Evolutionary conservation across 75 land plant species (phyloP).

Genomic region (Pinus taeda): DNA sequence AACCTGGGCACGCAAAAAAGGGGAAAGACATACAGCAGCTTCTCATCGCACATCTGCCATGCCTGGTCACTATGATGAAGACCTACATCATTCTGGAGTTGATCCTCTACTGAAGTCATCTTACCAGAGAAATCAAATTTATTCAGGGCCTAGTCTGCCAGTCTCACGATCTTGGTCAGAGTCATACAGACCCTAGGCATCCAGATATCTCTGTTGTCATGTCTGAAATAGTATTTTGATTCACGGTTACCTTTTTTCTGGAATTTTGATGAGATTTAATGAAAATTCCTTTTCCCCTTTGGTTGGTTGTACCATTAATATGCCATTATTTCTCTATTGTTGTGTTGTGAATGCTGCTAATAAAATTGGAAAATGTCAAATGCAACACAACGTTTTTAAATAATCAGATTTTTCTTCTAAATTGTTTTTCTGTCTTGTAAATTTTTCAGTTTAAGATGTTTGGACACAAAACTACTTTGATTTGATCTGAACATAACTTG

Average conservation of each 20-base stretch:
- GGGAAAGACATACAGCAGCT: slow-evolving; percentile 14
- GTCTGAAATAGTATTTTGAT: neutral
- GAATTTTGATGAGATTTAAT: neutral
- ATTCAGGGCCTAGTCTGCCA: neutral
- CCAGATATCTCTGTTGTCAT: neutral
- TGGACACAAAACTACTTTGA: neutral
- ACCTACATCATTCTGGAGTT: neutral
- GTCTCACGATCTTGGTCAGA: slow-evolving; percentile 13
- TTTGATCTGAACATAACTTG: neutral
- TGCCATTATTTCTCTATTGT: neutral
- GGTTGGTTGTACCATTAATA: neutral
- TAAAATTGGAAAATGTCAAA: neutral
- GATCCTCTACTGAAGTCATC: slow-evolving; percentile 10
- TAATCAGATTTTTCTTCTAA: neutral
- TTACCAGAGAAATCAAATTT: slow-evolving; percentile 5
- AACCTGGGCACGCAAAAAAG: slow-evolving; percentile 43
- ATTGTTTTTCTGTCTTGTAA: neutral
- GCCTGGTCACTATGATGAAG: neutral
- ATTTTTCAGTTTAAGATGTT: neutral
- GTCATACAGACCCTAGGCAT: neutral
- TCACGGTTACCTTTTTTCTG: slow-evolving; percentile 1
- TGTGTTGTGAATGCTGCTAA: neutral
- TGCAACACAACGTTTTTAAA: neutral
- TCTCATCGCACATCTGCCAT: neutral
- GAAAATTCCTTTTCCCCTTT: neutral